phyloP scores from a whole-genome alignment of 345 rosid species.

The Passiflora organensis region DNA sequence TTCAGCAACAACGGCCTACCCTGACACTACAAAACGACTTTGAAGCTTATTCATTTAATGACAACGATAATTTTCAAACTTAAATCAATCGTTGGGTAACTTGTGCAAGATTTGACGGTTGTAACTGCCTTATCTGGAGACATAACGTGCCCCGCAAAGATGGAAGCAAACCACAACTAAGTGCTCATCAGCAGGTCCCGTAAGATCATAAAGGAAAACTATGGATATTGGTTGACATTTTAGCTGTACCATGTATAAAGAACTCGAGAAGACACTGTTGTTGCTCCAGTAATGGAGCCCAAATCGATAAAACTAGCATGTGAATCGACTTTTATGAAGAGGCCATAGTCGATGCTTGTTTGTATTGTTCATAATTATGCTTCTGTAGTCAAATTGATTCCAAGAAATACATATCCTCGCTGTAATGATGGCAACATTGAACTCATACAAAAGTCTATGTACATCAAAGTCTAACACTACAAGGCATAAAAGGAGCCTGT shows the following conservation, averaged over 20 bases:
- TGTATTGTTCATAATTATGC: background rate
- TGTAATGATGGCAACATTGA: slow-evolving; percentile 10
- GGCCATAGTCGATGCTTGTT: slow-evolving; percentile 2
- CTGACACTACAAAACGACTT: background rate
- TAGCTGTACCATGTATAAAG: no score
- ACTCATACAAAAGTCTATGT: background rate
- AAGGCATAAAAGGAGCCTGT: background rate
- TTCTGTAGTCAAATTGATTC: background rate
- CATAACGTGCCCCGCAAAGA: slow-evolving; percentile 20
- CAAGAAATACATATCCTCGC: slow-evolving; percentile 6
- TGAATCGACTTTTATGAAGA: background rate
- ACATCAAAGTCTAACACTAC: slow-evolving; percentile 1
- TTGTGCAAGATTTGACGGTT: slow-evolving; percentile 13
- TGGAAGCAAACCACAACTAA: slow-evolving; percentile 4
- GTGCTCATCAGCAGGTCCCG: slow-evolving; percentile 6
- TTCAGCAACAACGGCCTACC: background rate
- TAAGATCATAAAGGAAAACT: background rate
- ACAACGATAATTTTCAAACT: background rate
- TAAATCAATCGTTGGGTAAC: background rate
- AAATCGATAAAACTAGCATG: background rate
- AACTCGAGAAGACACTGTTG: background rate
- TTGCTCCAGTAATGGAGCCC: background rate
- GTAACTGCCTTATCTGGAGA: slow-evolving; percentile 12
- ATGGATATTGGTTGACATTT: slow-evolving; percentile 14
- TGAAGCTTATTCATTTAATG: background rate